phyloP scores from a whole-genome alignment of 345 rosid species.

The Acer negundo region DNA sequence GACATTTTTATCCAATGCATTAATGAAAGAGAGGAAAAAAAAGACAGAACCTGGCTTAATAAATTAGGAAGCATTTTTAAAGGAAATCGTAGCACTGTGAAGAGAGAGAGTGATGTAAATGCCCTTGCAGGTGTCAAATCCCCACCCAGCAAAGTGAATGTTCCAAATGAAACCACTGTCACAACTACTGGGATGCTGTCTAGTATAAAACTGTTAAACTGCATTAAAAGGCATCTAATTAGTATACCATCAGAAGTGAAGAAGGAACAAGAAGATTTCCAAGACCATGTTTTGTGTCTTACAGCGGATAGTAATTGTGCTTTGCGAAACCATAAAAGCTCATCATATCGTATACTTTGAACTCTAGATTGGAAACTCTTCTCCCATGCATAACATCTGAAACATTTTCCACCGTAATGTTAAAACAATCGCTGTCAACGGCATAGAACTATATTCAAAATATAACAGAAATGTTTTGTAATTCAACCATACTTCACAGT shows the following conservation, averaged over 20 bases:
- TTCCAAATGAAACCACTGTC: constrained; percentile 86
- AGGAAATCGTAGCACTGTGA: constrained; percentile 63
- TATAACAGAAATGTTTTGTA: neutral
- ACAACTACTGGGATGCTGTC: constrained; percentile 89
- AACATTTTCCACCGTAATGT: constrained; percentile 21
- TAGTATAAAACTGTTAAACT: constrained; percentile 82
- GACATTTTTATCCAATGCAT: neutral
- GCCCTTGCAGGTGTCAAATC: constrained; percentile 93
- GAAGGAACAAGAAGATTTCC: neutral
- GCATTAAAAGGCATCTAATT: constrained; percentile 36
- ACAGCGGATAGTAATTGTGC: constrained; percentile 86
- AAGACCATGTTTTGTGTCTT: constrained; percentile 24
- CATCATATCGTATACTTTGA: constrained; percentile 66
- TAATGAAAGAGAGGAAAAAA: constrained; percentile 11
- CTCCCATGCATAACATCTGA: constrained; percentile 98
- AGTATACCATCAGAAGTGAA: no score
- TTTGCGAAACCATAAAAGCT: constrained; percentile 87
- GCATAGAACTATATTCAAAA: constrained; percentile 12
- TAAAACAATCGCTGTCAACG: neutral
- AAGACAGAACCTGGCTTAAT: constrained; percentile 66
- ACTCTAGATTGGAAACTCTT: constrained; percentile 81
- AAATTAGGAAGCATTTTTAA: constrained; percentile 69
- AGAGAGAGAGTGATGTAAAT: constrained; percentile 93
- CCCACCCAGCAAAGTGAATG: constrained; percentile 91
- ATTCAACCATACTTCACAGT: constrained; percentile 75